These are phyloP conservation scores for Rhodotorula paludigena DNA, from an alignment of 768 basidiomycete species.

Conservation along the genomic window DNA sequence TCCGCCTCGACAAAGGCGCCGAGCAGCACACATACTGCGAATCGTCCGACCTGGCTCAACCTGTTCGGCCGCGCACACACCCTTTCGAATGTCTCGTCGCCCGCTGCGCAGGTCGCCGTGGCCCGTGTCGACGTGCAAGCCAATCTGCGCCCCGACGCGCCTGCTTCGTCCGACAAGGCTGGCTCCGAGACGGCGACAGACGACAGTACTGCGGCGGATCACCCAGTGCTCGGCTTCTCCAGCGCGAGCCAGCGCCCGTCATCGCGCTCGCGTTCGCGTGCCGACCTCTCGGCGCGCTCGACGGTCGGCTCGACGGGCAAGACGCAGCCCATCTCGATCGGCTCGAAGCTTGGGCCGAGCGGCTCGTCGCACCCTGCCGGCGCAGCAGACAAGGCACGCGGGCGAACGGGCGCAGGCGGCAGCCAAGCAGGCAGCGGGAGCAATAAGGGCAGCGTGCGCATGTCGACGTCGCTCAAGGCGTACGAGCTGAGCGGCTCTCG, in stretches of 20 bases:
- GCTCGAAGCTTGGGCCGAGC: neutral
- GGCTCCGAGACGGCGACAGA: neutral
- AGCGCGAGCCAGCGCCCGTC: neutral
- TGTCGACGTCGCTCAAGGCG: constrained; percentile 22
- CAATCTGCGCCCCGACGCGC: constrained; percentile 8
- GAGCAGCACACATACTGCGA: neutral
- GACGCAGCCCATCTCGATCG: constrained; percentile 34
- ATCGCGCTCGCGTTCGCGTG: neutral
- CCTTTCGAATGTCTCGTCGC: neutral
- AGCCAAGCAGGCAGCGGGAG: neutral
- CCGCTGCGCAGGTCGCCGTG: constrained; percentile 21
- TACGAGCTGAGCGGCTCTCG: constrained; percentile 16
- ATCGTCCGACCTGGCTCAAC: constrained; percentile 22
- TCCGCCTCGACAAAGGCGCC: neutral
- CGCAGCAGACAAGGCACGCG: neutral
- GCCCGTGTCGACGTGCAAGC: constrained; percentile 29
- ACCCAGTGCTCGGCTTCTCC: neutral
- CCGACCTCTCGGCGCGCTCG: neutral
- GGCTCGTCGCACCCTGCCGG: neutral
- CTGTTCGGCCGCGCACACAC: constrained; percentile 13
- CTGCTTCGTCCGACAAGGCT: neutral
- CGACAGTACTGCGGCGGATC: neutral
- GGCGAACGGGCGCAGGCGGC: neutral
- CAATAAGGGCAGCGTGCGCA: neutral
- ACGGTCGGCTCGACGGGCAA: neutral